Conservation (phyloP, 176 grass and related monocot genomes). For the Echinochloa phyllopogon region DNA sequence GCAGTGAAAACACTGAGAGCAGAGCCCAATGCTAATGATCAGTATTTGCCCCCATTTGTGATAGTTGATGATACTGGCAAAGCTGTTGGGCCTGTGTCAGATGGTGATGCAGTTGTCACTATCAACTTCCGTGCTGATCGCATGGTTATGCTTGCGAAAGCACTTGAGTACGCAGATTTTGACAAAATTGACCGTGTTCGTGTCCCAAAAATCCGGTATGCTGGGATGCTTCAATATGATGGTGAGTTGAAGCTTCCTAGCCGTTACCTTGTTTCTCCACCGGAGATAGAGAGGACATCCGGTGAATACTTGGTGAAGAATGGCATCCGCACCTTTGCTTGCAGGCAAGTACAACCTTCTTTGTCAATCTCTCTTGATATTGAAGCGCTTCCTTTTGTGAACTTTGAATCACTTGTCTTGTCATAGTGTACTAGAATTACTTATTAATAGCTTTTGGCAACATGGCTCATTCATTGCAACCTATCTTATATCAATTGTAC, state of each 20-base stretch:
- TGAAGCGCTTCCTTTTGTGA: background rate
- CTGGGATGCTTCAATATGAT: slow-evolving; percentile 98
- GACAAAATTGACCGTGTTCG: slow-evolving; percentile 93
- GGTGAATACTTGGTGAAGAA: slow-evolving; percentile 99
- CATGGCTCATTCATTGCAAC: background rate
- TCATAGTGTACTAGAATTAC: background rate
- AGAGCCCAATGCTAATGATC: slow-evolving; percentile 71
- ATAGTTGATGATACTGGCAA: slow-evolving; percentile 90
- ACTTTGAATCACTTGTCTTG: background rate
- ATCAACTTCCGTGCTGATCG: slow-evolving; percentile 97
- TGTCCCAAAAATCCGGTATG: slow-evolving; percentile 85
- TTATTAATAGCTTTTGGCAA: background rate
- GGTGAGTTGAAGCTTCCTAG: slow-evolving; percentile 88
- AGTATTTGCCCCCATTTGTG: slow-evolving; percentile 93
- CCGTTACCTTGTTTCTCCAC: slow-evolving; percentile 84
- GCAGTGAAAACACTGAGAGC: slow-evolving; percentile 90
- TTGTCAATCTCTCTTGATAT: slow-evolving; percentile 14
- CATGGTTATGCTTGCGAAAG: slow-evolving; percentile 93
- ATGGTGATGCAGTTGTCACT: slow-evolving; percentile 98
- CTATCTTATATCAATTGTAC: background rate
- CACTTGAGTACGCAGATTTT: slow-evolving; percentile 92
- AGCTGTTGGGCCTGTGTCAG: slow-evolving; percentile 83
- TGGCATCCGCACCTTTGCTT: slow-evolving; percentile 94
- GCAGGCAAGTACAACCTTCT: slow-evolving; percentile 79
- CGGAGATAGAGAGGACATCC: slow-evolving; percentile 94